Base-by-base conservation (phyloP, 1,284 basidiomycete species). In the Ganoderma lingzhi region DNA sequence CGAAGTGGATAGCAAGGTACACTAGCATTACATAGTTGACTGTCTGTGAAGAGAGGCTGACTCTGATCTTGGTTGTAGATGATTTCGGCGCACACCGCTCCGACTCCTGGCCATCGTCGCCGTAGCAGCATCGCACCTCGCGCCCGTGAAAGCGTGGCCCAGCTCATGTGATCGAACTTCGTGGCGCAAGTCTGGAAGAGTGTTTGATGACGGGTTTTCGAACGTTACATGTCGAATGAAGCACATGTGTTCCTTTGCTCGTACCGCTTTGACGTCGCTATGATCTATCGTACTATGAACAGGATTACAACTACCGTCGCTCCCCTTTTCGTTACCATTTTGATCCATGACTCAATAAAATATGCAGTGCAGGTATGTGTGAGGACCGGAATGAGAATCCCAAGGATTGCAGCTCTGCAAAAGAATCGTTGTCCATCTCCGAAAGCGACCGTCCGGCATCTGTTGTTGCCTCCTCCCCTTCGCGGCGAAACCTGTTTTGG, bases 341-440 rank as follows among this genome's bases (percentile, higher is more conserved):
- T 44, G 42, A 44, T 44, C 17, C 17, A 44, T 6, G 5, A 15
- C 42, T 17, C 42, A 44, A 35, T 35, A 44, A 44, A 44, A 19
- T 4, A 44, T 44, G 17, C 23, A 51, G 48, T 28, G 2, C 23
- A 10, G 23, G 28, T 12, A 51, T 28, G 10, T 51, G 12, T 19
- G 48, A 28, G 48, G 23, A 23, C 23, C 12, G 48, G 9, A 9
- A 23, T 51, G 12, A 3, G 19, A 0, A 28, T n/a, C 23, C 87
- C 14, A 92, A 82, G 75, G 88, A 90, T 0, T 85, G 63, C 1
- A 79, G 73, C 41, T 53, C 53, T 51, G 71, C 70, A 48, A 75
- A 70, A 14, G 69, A 59, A 42, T 77, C 75, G 65, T 73, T 74
- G 23, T 74, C 69, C 5, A 74, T 63, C n/a, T 74, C 67, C 37